A percentile compares a stretch with the other conserved stretches of the same genome.
Evolutionary conservation across 495 filamentous ascomycete genomes (phyloP).

Genomic region (Halenospora varia): DNA sequence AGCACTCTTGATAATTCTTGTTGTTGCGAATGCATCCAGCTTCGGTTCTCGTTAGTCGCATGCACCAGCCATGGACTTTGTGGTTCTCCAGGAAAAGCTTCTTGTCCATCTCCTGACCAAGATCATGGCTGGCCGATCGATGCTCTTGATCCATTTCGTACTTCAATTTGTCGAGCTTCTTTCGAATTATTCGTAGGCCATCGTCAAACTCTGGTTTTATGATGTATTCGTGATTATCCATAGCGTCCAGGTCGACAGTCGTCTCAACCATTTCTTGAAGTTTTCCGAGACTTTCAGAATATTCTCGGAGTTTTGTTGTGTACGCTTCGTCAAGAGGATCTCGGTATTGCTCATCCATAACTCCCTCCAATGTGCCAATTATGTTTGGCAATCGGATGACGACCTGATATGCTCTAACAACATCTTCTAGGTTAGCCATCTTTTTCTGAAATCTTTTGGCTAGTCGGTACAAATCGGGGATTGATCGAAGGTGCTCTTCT

Average conservation of each 20-base stretch:
- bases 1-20: slow-evolving; percentile 85
- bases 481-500: slow-evolving; percentile 89
- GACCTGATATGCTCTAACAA: slow-evolving; percentile 92
- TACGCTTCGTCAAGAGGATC: slow-evolving; percentile 86
- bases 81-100: slow-evolving; percentile 98
- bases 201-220: slow-evolving; percentile 99
- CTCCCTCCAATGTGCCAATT: slow-evolving; percentile 79
- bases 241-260: slow-evolving; percentile 90
- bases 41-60: slow-evolving; percentile 88
- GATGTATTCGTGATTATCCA: slow-evolving; percentile 96
- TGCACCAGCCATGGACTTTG: slow-evolving; percentile 93
- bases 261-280: slow-evolving; percentile 98
- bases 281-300: slow-evolving; percentile 76
- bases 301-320: slow-evolving; percentile 70
- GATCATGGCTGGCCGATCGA: slow-evolving; percentile 66
- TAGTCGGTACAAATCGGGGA: slow-evolving; percentile 91
- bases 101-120: slow-evolving; percentile 94
- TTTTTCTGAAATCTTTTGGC: slow-evolving; percentile 92
- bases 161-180: slow-evolving; percentile 80
- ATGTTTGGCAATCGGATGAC: slow-evolving; percentile 88
- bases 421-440: slow-evolving; percentile 88
- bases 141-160: slow-evolving; percentile 85
- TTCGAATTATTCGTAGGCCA: slow-evolving; percentile 77
- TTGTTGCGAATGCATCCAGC: slow-evolving; percentile 91
- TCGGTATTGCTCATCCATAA: slow-evolving; percentile 94